A percentile compares a stretch with the other conserved stretches of the same genome.
Evolutionary conservation across 257 asterid species (phyloP).

Genomic region (Capsicum pubescens): DNA sequence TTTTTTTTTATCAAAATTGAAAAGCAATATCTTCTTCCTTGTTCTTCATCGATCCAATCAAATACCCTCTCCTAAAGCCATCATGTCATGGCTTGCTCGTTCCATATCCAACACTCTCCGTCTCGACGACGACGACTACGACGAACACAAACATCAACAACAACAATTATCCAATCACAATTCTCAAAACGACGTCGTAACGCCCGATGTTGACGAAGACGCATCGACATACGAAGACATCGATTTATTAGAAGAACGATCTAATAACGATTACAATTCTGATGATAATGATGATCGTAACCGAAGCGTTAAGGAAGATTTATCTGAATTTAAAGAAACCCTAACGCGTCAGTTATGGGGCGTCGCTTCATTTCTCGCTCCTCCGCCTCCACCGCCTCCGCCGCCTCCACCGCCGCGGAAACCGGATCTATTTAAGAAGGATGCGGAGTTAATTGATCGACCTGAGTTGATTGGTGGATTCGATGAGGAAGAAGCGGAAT

Average conservation of each 20-base stretch:
- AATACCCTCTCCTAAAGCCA: constrained; percentile 23
- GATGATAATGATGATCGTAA: constrained; percentile 43
- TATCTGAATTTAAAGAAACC: constrained; percentile 82
- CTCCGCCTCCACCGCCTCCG: constrained; percentile 51
- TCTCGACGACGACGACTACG: constrained; percentile 60
- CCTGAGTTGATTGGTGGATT: constrained; percentile 26
- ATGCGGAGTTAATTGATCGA: constrained; percentile 31
- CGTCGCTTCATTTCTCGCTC: constrained; percentile 94
- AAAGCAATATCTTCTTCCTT: neutral
- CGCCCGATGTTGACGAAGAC: constrained; percentile 32
- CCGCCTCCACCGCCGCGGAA: constrained; percentile 55
- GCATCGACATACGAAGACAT: constrained; percentile 30
- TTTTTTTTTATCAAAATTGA: neutral
- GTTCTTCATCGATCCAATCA: constrained; percentile 27
- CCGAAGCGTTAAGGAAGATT: constrained; percentile 86
- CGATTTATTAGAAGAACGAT: constrained; percentile 44
- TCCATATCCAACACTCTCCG: constrained; percentile 82
- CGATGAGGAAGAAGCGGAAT: constrained; percentile 48
- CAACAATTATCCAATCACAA: constrained; percentile 6
- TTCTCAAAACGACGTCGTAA: constrained; percentile 32
- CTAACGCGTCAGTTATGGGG: constrained; percentile 90
- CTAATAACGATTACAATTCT: constrained; percentile 35
- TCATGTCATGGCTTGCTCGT: constrained; percentile 97
- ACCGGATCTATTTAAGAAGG: constrained; percentile 34
- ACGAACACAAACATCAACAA: constrained; percentile 9